Evolutionary conservation across 192 early-diverging fungal genomes (phyloP), one percentile per base, ranked within the genome.

Genomic region (Mortierella claussenii): DNA sequence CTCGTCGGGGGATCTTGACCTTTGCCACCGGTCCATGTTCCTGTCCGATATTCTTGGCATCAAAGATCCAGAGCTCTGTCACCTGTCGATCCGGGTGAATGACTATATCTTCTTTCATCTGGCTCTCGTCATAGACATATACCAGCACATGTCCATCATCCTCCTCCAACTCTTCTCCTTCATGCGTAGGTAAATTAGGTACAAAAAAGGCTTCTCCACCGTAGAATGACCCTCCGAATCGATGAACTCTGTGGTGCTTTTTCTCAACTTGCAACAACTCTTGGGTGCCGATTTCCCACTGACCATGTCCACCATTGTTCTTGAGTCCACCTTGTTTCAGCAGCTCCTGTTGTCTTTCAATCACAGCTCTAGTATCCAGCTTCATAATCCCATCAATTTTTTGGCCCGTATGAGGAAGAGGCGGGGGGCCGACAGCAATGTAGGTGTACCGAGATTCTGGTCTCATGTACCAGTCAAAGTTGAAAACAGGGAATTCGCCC

Each of bases 1-100:
- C 49, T 28, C 68, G 68, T 1, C 60, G 18, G 1, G 68, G 68
- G 60, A 71, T 63, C 52, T 55, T 55, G 36, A 71, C 68, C 33
- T 61, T 71, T 12, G 60, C 59, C 11, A 63, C 52, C 7, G 68
- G 68, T 0, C 53, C 68, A 50, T 55, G 17, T 13, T 63, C 60
- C 13, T 46, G 60, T 31, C 40, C n/a, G n/a, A n/a, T n/a, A n/a
- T n/a, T 73, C 36, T 73, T 64, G 23, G 69, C 69, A 50, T 73
- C 60, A 63, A 52, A 73, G 34, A 73, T 58, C 69, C 69, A 63
- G 26, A 73, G 46, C 54, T 73, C 69, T 2, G 69, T 63, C 23
- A 62, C 45, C 47, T 73, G 69, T 12, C n/a, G 31, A 15, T 42
- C 30, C 18, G 56, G 24, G 53, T 52, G 63, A 1, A 64, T 28